These are phyloP conservation scores for Rhizopogon salebrosus DNA, from an alignment of 768 basidiomycete species.

Conservation along the genomic window DNA sequence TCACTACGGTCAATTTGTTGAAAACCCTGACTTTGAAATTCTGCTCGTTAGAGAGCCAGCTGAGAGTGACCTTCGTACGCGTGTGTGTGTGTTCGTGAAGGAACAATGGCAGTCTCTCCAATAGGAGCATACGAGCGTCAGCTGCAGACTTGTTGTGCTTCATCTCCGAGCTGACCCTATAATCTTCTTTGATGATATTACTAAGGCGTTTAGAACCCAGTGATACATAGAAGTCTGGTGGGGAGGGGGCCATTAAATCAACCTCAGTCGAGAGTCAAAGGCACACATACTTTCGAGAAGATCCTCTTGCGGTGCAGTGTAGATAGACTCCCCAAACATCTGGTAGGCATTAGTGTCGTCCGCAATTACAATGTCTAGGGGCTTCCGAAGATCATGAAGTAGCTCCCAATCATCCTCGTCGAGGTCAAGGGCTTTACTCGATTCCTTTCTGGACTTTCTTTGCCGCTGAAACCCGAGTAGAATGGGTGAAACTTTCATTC, in stretches of 20 bases:
- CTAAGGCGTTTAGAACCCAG: conserved; percentile 77
- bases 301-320: conserved; percentile 85
- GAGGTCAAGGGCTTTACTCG: conserved; percentile 23
- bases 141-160: conserved; percentile 39
- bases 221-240: conserved; percentile 62
- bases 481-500: conserved; percentile 68
- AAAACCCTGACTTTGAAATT: conserved; percentile 72
- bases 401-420: conserved; percentile 76
- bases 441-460: conserved; percentile 20
- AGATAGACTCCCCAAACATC: conserved; percentile 71
- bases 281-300: conserved; percentile 74
- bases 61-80: conserved; percentile 52
- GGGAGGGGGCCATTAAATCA: background rate
- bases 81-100: conserved; percentile 82
- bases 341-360: conserved; percentile 83
- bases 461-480: conserved; percentile 71
- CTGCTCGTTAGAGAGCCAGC: conserved; percentile 56
- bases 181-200: conserved; percentile 71
- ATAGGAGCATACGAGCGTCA: conserved; percentile 55
- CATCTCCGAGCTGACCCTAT: conserved; percentile 53
- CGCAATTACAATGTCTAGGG: conserved; percentile 72
- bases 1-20: conserved; percentile 57
- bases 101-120: conserved; percentile 87
- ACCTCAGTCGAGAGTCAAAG: background rate
- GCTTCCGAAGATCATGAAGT: conserved; percentile 64